Base-by-base conservation (phyloP, 176 grass and related monocot genomes). In the Cenchrus purpureus region DNA sequence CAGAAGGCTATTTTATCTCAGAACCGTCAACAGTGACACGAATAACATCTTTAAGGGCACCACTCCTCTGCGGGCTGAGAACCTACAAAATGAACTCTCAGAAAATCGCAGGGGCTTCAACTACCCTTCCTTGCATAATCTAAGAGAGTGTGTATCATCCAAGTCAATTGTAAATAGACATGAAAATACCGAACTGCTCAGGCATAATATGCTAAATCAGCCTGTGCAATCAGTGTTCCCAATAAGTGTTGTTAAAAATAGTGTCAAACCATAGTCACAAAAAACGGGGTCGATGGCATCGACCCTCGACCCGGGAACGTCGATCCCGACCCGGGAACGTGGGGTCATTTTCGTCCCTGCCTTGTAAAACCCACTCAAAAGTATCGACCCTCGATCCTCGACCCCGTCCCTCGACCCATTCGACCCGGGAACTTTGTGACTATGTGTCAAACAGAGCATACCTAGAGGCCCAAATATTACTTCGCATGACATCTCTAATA, bases 91-190 rank as follows among this genome's bases (percentile, higher is more conserved):
- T 69, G 76, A 80, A 65, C 61, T 58, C 32, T 54, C 7, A 2
- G 80, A 71, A 42, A 67, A 78, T 79, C 63, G 20, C 62, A 68
- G 34, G 12, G 78, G 31, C 71, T 67, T 59, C 74, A 72, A 77
- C 65, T 55, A 80, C 80, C 74, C 62, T 78, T 37, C 79, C 42
- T 20, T 78, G 65, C 28, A 61, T 67, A 72, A 72, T 90, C 67
- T 8, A 78, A 91, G 44, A 76, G 85, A 76, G 29, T 84, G 49
- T 77, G 50, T 70, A 12, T 19, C 77, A 48, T 81, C 89, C 64
- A 45, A 76, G 44, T 81, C 77, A 65, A 34, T 45, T 87, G 82
- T 70, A 75, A 68, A 77, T 84, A 84, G 63, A 67, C 55, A 56
- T 84, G 71, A 65, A 49, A 62, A 62, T 84, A 65, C 63, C 28